A percentile compares a stretch with the other conserved stretches of the same genome.
These are phyloP conservation scores for Nephelium lappaceum DNA, from an alignment of 345 rosid genomes.

Conservation along the genomic window DNA sequence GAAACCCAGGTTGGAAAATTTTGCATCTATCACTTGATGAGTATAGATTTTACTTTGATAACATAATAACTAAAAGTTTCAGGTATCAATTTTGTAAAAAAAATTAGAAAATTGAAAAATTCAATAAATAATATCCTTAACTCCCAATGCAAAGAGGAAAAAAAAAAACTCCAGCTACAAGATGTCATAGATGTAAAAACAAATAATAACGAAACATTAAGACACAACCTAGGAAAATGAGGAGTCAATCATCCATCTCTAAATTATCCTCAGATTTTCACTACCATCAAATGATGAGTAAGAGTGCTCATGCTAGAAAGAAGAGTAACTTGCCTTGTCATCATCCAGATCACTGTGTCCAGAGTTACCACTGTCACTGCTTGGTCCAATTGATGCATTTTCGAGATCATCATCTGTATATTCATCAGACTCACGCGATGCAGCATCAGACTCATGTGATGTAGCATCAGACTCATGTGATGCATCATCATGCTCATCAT, in stretches of 20 bases:
- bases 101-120: not conserved
- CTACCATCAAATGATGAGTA: constrained; percentile 6
- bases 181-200: constrained; percentile 2
- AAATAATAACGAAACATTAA: constrained; percentile 9
- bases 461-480: constrained; percentile 53
- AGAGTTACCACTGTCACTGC: constrained; percentile 48
- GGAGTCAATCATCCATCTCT: constrained; percentile 4
- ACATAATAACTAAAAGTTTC: not conserved
- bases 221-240: not conserved
- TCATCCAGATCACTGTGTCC: constrained; percentile 40
- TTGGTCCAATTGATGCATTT: constrained; percentile 50
- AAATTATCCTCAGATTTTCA: not conserved
- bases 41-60: not conserved
- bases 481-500: constrained; percentile 54
- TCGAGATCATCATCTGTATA: constrained; percentile 59
- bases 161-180: constrained; percentile 3
- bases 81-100: not conserved
- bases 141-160: not conserved
- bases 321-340: constrained; percentile 48
- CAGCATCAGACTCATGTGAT: constrained; percentile 53
- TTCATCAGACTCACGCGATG: constrained; percentile 50
- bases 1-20: not conserved
- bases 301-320: constrained; percentile 18
- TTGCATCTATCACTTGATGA: not conserved
- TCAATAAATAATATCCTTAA: not conserved